Base-by-base conservation (phyloP, 805 yeast species). In the Kodamaea jinghongensis region DNA sequence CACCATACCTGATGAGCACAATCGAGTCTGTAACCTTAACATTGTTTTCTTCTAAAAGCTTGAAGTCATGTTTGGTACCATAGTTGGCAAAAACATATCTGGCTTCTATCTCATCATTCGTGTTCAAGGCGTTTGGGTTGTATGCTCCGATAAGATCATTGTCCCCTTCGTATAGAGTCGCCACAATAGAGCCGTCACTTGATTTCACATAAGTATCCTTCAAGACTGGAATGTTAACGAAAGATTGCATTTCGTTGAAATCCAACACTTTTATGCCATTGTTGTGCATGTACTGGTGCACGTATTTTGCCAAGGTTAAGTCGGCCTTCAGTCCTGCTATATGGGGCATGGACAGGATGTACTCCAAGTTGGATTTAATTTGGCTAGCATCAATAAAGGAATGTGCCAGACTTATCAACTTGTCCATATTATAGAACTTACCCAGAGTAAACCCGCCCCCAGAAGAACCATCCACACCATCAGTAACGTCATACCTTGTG, bases 301-400 rank as follows among this genome's bases (percentile, higher is more conserved):
- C 67, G 55, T 82, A 88, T 42, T 74, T 70, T 2, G 88, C 81
- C 27, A 89, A 62, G 0, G 91, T 75, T 43, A 79, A 60, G 58
- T 88, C 96, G 13, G 96, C 98, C 11, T 79, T 76, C 2, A 97
- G 83, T 3, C 98, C 98, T 0, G 96, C 79, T 47, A 83, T 61
- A 56, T 89, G 97, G 2, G 96, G 88, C 79, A 88, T 78, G 6
- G 85, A 75, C 17, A 90, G 79, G 16, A 88, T 55, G 51, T 86
- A 86, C 49, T 85, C 84, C 42, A 84, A 53, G 46, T 81, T 79
- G 33, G 77, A 81, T 51, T 81, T 81, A 59, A 91, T 67, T 15
- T 76, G 59, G 16, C 75, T 71, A 5, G 70, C 58, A 51, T 79
- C 84, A 22, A 86, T 66, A 32, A 47, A 56, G 31, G 74, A 70